Base-by-base conservation (phyloP, 306 rosid species). In the Vigna hirtella region DNA sequence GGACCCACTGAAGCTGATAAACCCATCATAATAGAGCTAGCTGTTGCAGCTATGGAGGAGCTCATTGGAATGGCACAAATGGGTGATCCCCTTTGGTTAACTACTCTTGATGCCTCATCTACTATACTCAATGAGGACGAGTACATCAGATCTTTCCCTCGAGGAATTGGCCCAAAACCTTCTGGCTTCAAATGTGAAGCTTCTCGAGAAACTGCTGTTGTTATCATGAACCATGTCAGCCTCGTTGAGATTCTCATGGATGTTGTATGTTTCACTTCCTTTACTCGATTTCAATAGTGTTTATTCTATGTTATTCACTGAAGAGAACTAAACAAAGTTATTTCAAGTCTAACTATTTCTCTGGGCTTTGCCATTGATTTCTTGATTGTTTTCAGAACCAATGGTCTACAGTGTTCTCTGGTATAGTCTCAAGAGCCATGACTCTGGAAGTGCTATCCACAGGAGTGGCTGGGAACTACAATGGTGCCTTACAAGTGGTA, bases 401-500 rank as follows among this genome's bases (percentile, higher is more conserved):
- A 67, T 91, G 98, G 98, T 89, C 98, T 4, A 93, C 93, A 2
- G 86, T 96, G 66, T 96, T 96, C 68, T 87, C 98, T 65, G 94
- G 94, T 2, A 86, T 96, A 74, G 97, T 96, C 63, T 96, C 99
- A 34, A 91, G 99, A 85, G 98, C 98, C 34, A 71, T 91, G 91
- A 91, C 98, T 15, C 72, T 96, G 45, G 98, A 96, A 77, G 96
- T 96, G 6, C 79, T 93, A 14, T 96, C 98, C 66, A 93, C 98
- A 5, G 99, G 99, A 12, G 99, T 96, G 8, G 98, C 98, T 2
- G 99, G 98, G 59, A 96, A 91, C 80, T 96, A 89, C 87, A 96
- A 96, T 74, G 99, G 99, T 64, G 99, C 99, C 26, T 78, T 96
- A 59, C 99, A 96, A 96, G 99, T 96, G 97, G 99, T 95, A 87